Base-by-base conservation (phyloP, 768 basidiomycete species). In the Xanthoconium purpureum region DNA sequence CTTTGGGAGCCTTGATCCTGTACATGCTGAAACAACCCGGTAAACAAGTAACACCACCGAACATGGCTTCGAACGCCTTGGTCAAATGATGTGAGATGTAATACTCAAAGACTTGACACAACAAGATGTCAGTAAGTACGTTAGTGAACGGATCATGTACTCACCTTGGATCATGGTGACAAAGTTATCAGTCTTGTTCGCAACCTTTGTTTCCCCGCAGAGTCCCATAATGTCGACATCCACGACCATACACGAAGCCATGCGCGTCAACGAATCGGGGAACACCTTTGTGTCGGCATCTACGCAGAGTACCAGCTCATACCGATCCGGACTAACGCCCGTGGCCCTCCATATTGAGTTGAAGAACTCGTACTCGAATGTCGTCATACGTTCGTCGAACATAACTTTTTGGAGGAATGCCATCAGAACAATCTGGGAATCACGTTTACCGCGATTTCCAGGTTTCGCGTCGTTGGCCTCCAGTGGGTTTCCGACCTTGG, bases 21-120 rank as follows among this genome's bases (percentile, higher is more conserved):
- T 98, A 98, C 96, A 98, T 98, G 63, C 88, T 92, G 83, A 99
- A 99, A 78, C 97, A 99, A 61, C 97, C 97, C 24, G 97, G 97
- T 62, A 99, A 80, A 83, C 97, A 99, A 54, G 97, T 98, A 8
- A 99, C 97, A 80, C 96, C 94, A 67, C 97, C 97, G 66, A 98
- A 98, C 88, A 96, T 95, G 5, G 95, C 94, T 76, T 99, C 97
- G 79, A 98, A 98, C 5, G 96, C 96, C 78, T 99, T 99, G 38
- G 94, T 96, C 81, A 95, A 83, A 72, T 98, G 96, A 70, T 99
- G 97, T 10, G 97, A 98, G 75, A 98, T 97, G 79, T 98, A 99
- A 74, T 99, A 99, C 74, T 99, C 96, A 72, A 99, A 99, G 54
- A 98, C 97, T 98, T 63, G 15, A 54, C 30, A 44, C 3, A 15